A percentile compares a stretch with the other conserved stretches of the same genome.
Conservation (phyloP, 441 rosid genomes). For the Populus tomentosa region DNA sequence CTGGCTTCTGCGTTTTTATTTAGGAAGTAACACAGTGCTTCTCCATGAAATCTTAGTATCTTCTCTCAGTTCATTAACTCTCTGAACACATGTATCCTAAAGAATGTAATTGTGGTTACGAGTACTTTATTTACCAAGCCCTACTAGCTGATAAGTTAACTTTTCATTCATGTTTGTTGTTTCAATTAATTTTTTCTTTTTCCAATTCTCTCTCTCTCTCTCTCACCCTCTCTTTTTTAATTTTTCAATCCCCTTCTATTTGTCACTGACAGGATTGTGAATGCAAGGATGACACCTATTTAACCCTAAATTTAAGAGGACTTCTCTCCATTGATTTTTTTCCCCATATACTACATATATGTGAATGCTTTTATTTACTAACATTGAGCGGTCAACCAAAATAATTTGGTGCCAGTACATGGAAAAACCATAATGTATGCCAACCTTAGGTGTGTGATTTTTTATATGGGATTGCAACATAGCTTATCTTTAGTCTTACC, state of each 20-base stretch:
- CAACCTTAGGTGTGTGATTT: too few relatives aligned
- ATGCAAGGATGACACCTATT: neutral
- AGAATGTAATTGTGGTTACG: neutral
- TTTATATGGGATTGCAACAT: too few relatives aligned
- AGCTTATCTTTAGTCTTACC: too few relatives aligned
- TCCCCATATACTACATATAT: neutral
- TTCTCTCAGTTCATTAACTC: neutral
- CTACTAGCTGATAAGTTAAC: neutral
- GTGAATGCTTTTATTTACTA: neutral
- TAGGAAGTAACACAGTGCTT: neutral
- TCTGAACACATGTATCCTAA: neutral
- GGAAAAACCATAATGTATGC: too few relatives aligned
- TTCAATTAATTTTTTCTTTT: neutral
- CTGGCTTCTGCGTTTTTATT: neutral
- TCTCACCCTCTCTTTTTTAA: too few relatives aligned
- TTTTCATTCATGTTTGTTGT: neutral
- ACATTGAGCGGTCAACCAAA: neutral
- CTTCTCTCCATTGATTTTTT: neutral
- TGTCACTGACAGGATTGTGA: neutral
- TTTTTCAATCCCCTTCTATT: neutral
- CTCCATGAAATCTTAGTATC: neutral
- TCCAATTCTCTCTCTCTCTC: neutral
- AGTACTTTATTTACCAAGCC: neutral
- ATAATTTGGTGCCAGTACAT: too few relatives aligned
- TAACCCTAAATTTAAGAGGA: neutral